Evolutionary conservation across 1,284 basidiomycete species (phyloP).

Genomic region (Pascua guehoae): DNA sequence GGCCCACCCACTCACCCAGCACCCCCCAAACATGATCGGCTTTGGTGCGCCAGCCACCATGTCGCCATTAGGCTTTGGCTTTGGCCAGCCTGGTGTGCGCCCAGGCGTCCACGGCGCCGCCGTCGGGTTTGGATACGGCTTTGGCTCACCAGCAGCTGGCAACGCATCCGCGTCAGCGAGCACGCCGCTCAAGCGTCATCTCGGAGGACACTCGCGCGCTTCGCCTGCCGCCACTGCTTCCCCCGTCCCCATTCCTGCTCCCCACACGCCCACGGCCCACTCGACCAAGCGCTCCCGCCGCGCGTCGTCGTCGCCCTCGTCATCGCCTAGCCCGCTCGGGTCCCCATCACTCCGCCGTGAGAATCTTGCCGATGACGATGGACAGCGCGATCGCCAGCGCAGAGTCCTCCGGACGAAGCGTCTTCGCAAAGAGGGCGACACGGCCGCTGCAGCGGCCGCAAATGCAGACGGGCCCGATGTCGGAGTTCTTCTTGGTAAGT

Average conservation of each 20-base stretch:
- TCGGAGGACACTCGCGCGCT: constrained; percentile 6
- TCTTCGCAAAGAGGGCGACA: constrained; percentile 18
- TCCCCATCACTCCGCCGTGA: constrained; percentile 15
- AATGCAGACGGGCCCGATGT: constrained; percentile 31
- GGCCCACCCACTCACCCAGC: constrained; percentile 45
- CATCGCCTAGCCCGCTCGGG: constrained; percentile 23
- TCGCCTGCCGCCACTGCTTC: constrained; percentile 9
- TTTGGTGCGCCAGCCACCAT: constrained; percentile 39
- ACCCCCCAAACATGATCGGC: constrained; percentile 37
- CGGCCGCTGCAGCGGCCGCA: background rate
- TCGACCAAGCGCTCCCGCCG: constrained; percentile 23
- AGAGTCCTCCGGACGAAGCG: constrained; percentile 25
- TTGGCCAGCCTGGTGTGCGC: constrained; percentile 24
- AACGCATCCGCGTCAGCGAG: background rate
- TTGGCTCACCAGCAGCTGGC: constrained; percentile 7
- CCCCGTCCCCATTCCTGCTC: too few species aligned
- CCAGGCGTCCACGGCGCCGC: background rate
- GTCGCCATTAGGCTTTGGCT: constrained; percentile 40
- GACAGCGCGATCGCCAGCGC: constrained; percentile 4
- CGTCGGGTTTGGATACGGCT: constrained; percentile 8
- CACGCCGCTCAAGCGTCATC: constrained; percentile 9
- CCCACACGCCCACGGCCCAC: constrained; percentile 10
- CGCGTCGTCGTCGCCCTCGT: constrained; percentile 24
- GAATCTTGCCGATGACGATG: constrained; percentile 18
- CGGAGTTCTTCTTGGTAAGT: constrained; percentile 42